Conservation (phyloP, 768 basidiomycete genomes). For the Ramaria sp. region DNA sequence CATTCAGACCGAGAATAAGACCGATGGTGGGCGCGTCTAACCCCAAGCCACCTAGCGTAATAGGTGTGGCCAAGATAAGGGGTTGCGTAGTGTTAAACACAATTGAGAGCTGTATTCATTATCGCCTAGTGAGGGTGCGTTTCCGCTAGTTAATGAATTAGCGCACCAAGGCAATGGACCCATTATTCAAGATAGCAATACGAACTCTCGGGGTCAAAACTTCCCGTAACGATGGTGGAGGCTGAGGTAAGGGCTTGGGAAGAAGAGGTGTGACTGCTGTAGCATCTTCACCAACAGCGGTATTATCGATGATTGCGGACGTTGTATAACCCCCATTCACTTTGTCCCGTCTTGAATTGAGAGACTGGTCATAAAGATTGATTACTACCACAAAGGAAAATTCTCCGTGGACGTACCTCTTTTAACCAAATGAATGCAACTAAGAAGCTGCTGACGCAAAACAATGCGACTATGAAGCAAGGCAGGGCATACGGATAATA, state of each 20-base stretch:
- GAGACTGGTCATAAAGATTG: not conserved
- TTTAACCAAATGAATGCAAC: not conserved
- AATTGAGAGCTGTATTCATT: not conserved
- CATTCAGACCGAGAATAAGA: conserved; percentile 23
- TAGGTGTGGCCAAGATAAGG: conserved; percentile 22
- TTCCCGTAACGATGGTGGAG: not conserved
- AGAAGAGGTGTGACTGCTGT: not conserved
- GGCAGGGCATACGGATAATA: not conserved
- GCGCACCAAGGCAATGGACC: not conserved
- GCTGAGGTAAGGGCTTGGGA: not conserved
- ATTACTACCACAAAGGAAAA: not conserved
- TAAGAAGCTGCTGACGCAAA: not conserved
- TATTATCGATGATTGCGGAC: not conserved
- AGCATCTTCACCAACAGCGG: not conserved
- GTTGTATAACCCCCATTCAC: not conserved
- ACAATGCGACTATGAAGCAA: not conserved
- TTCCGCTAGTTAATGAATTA: not conserved
- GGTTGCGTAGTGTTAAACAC: conserved; percentile 24
- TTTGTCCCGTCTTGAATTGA: not conserved
- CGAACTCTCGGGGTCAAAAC: not conserved
- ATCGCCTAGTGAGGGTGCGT: not conserved
- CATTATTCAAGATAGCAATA: not conserved
- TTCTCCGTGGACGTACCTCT: not conserved
- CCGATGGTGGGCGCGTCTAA: conserved; percentile 28
- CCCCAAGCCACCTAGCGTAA: conserved; percentile 27